Base-by-base conservation (phyloP, 2,329 filamentous ascomycete genomes). In the Falciphora oryzae region DNA sequence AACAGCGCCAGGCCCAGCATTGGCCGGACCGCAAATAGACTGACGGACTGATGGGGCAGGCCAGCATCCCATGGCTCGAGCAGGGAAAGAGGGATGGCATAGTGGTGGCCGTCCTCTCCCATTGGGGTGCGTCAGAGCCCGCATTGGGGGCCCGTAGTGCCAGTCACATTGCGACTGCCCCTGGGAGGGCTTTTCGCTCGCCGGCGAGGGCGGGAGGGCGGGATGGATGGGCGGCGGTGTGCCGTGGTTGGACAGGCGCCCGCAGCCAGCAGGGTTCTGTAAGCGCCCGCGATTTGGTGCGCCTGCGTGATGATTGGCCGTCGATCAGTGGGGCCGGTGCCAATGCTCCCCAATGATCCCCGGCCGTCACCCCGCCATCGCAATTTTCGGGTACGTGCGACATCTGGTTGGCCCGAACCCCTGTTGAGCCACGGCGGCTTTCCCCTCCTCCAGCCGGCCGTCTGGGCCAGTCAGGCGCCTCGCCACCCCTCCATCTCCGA, bases 241-340 rank as follows among this genome's bases (percentile, higher is more conserved):
- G 59, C 63, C 70, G 70, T 80, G 78, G 77, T 82, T 82, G 80
- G 80, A 71, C 67, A 67, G 66, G 66, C 56, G 66, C 65, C 63
- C 65, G 71, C 75, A 73, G 72, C 69, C 44, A 28, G 50, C 56
- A 59, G 62, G 62, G 62, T 50, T 38, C 31, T 59, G 50, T 63
- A 63, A 63, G 62, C 62, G 62, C 62, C 59, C 29, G 22, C 44
- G 44, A 57, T 35, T 57, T 63, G 44, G 31, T 53, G 50, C 35
- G 27, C 56, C 62, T 32, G 28, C 25, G 8, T 56, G 27, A 29
- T 59, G 57, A 63, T 63, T 63, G 62, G 62, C 62, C 32, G 44
- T n/a, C 18, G 44, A n/a, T 22, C 44, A 7, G 44, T 53, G 44
- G 44, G 44, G 44, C 44, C 18, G 18, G 1, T 53, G 44, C 44